Evolutionary conservation across 345 rosid species (phyloP).

Genomic region (Populus tremula): DNA sequence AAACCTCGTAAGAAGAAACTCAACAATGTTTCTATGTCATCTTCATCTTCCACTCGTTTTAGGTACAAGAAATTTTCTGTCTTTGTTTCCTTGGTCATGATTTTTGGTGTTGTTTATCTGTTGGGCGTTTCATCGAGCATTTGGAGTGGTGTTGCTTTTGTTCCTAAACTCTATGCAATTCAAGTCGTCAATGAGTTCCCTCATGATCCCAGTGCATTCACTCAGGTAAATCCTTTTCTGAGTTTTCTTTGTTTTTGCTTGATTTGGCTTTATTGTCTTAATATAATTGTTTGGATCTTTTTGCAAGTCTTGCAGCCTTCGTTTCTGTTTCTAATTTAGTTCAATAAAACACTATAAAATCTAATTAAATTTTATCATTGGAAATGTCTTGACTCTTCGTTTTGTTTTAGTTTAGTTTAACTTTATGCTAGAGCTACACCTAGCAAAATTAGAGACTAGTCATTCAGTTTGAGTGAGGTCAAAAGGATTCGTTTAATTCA

Average conservation of each 20-base stretch:
- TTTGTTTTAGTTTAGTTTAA: neutral
- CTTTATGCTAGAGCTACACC: neutral
- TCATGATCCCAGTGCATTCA: constrained; percentile 30
- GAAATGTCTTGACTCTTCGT: neutral
- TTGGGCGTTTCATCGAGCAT: constrained; percentile 18
- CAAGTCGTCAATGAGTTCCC: constrained; percentile 29
- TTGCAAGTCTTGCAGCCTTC: no score
- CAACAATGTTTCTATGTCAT: constrained; percentile 27
- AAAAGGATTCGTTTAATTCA: neutral
- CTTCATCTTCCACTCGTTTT: constrained; percentile 28
- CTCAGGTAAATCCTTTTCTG: constrained; percentile 19
- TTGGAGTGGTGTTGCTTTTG: neutral
- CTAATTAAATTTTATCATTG: neutral
- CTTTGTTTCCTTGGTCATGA: constrained; percentile 22
- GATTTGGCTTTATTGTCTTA: neutral
- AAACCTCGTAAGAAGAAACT: constrained; percentile 39
- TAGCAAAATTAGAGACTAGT: neutral
- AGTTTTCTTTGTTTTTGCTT: neutral
- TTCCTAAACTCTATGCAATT: constrained; percentile 6
- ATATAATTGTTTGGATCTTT: no score
- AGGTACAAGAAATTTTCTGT: constrained; percentile 30
- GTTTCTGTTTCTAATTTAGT: neutral
- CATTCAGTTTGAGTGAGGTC: neutral
- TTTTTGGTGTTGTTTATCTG: neutral
- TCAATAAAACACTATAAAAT: no score